Percentiles rank a stretch among this genome's conserved stretches.
Conservation (phyloP, 1,284 basidiomycete species). For the Mycena citricolor region DNA sequence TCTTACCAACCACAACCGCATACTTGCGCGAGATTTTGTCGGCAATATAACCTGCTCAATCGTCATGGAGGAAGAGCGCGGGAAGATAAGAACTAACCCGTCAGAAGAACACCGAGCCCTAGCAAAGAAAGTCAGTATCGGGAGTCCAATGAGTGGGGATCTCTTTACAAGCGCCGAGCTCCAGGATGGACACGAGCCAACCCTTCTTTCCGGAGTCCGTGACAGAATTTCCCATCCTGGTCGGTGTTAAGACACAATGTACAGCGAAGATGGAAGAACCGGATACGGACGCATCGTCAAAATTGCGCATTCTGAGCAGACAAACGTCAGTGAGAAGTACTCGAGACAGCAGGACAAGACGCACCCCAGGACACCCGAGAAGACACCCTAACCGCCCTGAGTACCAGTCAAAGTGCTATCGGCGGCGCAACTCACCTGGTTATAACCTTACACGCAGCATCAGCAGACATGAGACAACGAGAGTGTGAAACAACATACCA, state of each 20-base stretch:
- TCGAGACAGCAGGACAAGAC: constrained; percentile 21
- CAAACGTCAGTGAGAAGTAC: constrained; percentile 1
- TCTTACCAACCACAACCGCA: constrained; percentile 62
- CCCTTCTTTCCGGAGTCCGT: constrained; percentile 53
- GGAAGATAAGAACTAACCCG: constrained; percentile 33
- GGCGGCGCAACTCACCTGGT: constrained; percentile 51
- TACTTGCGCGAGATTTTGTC: constrained; percentile 72
- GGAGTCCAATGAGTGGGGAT: too few species aligned
- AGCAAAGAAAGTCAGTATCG: neutral
- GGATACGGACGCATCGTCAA: constrained; percentile 32
- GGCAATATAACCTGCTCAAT: constrained; percentile 54
- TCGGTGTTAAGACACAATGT: constrained; percentile 20
- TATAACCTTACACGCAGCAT: constrained; percentile 49
- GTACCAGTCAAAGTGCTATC: constrained; percentile 2
- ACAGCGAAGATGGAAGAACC: neutral
- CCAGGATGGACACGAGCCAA: constrained; percentile 69
- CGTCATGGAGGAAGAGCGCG: neutral
- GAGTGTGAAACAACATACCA: constrained; percentile 34
- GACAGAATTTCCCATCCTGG: constrained; percentile 54
- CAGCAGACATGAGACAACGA: constrained; percentile 3
- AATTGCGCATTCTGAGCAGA: constrained; percentile 53
- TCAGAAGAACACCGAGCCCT: constrained; percentile 63
- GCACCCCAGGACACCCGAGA: constrained; percentile 64
- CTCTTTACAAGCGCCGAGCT: constrained; percentile 58
- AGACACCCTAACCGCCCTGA: constrained; percentile 62